A percentile compares a stretch with the other conserved stretches of the same genome.
These are phyloP conservation scores for Pelargonium fulgidum DNA, from an alignment of 441 rosid genomes.

Conservation along the genomic window DNA sequence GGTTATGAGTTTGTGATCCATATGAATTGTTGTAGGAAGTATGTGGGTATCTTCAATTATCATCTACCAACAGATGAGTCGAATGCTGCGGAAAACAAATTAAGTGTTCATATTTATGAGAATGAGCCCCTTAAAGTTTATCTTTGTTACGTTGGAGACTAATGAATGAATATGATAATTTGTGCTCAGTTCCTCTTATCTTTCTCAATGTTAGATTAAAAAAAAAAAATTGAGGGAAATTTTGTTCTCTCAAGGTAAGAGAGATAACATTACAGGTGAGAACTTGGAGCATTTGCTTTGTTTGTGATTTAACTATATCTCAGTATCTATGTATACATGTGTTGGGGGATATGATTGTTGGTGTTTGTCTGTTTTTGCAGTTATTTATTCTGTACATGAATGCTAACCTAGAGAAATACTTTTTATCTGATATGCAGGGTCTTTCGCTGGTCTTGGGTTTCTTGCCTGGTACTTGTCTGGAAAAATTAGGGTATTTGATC, in stretches of 20 bases:
- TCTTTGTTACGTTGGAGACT: background rate
- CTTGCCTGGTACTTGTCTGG: constrained; percentile 78
- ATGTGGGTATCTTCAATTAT: background rate
- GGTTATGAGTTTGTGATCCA: background rate
- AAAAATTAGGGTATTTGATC: constrained; percentile 65
- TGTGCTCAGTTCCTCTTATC: too few relatives aligned
- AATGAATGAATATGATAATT: too few relatives aligned
- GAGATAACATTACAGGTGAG: background rate
- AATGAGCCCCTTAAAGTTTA: background rate
- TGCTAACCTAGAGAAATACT: background rate
- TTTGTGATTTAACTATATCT: background rate
- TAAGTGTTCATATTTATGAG: too few relatives aligned
- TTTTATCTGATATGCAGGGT: constrained; percentile 39
- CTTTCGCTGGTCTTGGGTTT: constrained; percentile 73
- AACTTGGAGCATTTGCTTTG: background rate
- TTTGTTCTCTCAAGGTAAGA: too few relatives aligned
- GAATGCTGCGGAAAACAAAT: background rate
- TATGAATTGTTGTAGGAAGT: background rate
- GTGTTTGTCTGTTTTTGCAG: background rate
- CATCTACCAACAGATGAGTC: background rate
- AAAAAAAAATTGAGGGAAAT: too few relatives aligned
- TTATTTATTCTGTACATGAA: background rate
- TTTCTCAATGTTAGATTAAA: too few relatives aligned
- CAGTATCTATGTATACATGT: background rate
- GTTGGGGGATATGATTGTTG: background rate